Evolutionary conservation across 1,284 basidiomycete species (phyloP).

Genomic region (Rhodotorula sp.): DNA sequence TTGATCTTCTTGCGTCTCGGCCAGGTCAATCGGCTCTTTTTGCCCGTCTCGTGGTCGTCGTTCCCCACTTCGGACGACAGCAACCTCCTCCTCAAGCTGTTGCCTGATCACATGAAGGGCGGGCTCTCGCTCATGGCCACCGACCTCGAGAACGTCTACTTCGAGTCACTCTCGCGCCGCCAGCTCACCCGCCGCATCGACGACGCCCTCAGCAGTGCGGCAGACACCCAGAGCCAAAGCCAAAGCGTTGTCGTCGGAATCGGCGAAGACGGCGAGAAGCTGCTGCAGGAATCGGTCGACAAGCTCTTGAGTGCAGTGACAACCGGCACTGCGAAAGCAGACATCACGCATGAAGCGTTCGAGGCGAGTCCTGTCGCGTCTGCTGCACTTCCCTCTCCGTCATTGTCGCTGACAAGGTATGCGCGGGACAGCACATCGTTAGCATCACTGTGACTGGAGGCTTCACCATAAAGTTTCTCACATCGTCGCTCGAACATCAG

Average conservation of each 20-base stretch:
- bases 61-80: background rate
- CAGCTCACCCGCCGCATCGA: constrained; percentile 14
- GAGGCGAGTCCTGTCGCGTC: constrained; percentile 10
- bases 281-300: background rate
- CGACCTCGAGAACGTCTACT: constrained; percentile 15
- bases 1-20: background rate
- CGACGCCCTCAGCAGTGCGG: constrained; percentile 2
- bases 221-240: background rate
- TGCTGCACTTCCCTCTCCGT: background rate
- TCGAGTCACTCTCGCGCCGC: constrained; percentile 18
- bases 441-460: background rate
- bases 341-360: constrained; percentile 13
- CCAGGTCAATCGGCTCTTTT: constrained; percentile 3
- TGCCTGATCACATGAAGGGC: background rate
- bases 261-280: constrained; percentile 15
- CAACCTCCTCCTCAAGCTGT: constrained; percentile 20
- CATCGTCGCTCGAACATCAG: constrained; percentile 13
- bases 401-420: background rate
- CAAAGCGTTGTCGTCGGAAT: constrained; percentile 14
- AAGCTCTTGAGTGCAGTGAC: background rate
- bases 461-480: constrained; percentile 8
- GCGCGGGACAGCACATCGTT: background rate
- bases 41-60: constrained; percentile 2
- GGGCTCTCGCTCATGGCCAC: constrained; percentile 20
- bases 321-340: constrained; percentile 9